Percentiles rank a stretch among this genome's conserved stretches.
phyloP scores from a whole-genome alignment of 805 yeast species.

The Nakazawaea wickerhamii region DNA sequence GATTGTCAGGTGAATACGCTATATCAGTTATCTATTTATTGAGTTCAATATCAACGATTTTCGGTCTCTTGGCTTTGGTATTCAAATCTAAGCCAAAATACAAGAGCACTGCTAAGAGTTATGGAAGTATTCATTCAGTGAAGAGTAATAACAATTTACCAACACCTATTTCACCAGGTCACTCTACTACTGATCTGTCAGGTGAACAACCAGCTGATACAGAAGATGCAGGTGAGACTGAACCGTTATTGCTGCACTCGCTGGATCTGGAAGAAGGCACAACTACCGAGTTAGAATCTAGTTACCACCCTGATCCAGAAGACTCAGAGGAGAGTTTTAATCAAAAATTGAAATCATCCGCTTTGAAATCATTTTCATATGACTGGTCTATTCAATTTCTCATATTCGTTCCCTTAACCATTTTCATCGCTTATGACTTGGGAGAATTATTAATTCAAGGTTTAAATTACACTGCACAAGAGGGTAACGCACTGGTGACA shows the following conservation, averaged over 20 bases:
- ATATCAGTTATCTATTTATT: slow-evolving; percentile 41
- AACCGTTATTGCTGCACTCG: neutral
- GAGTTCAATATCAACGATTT: slow-evolving; percentile 39
- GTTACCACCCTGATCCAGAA: slow-evolving; percentile 13
- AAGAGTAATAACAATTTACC: too few species aligned
- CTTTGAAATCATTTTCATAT: slow-evolving; percentile 47
- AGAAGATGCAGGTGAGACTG: neutral
- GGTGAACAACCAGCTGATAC: neutral
- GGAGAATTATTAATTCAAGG: slow-evolving; percentile 60
- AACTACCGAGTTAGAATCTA: neutral
- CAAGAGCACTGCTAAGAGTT: neutral
- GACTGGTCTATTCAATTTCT: slow-evolving; percentile 81
- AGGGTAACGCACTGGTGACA: slow-evolving; percentile 41
- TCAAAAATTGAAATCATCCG: slow-evolving; percentile 23
- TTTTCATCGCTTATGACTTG: slow-evolving; percentile 46
- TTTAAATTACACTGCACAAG: slow-evolving; percentile 65
- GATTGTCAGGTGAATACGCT: slow-evolving; percentile 50
- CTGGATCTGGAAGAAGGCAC: neutral
- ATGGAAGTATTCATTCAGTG: slow-evolving; percentile 4
- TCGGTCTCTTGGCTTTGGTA: slow-evolving; percentile 49
- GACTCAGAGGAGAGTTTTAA: slow-evolving; percentile 24
- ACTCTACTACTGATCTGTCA: slow-evolving; percentile 3
- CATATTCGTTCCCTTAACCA: slow-evolving; percentile 58
- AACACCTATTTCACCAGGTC: neutral
- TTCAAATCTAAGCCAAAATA: slow-evolving; percentile 20